A percentile compares a stretch with the other conserved stretches of the same genome.
These are phyloP conservation scores for Fusarium irregulare DNA, from an alignment of 2,329 filamentous ascomycete species.

Conservation along the genomic window DNA sequence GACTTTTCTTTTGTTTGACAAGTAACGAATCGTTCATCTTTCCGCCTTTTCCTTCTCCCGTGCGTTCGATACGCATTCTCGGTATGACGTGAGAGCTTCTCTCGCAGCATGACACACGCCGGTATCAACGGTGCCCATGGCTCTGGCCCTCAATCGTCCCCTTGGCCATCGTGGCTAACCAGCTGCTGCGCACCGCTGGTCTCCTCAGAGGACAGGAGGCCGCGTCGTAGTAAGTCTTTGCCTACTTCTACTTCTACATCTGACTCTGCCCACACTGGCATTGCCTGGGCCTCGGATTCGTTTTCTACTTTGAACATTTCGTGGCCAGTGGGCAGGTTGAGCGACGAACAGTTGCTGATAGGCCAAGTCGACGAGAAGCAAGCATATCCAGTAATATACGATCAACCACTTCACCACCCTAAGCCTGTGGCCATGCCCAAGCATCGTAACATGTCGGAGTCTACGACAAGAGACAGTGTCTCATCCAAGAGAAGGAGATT, in stretches of 20 bases:
- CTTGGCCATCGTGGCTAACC: slow-evolving; percentile 60
- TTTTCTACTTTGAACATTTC: slow-evolving; percentile 42
- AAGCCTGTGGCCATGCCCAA: slow-evolving; percentile 45
- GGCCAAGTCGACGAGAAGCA: slow-evolving; percentile 49
- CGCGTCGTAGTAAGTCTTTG: slow-evolving; percentile 53
- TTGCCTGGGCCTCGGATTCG: slow-evolving; percentile 36
- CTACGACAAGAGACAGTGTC: slow-evolving; percentile 53
- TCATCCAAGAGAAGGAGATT: slow-evolving; percentile 61
- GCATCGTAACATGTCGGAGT: slow-evolving; percentile 35
- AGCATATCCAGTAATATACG: slow-evolving; percentile 42
- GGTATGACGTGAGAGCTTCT: slow-evolving; percentile 44
- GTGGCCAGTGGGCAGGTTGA: slow-evolving; percentile 44
- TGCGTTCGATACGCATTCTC: slow-evolving; percentile 30
- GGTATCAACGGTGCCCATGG: slow-evolving; percentile 57
- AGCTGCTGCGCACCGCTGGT: slow-evolving; percentile 58
- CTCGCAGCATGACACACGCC: slow-evolving; percentile 56
- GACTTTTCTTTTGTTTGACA: slow-evolving; percentile 11
- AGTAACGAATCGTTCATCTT: slow-evolving; percentile 25
- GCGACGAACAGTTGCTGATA: slow-evolving; percentile 48
- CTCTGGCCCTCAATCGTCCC: slow-evolving; percentile 53
- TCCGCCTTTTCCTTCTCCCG: slow-evolving; percentile 17
- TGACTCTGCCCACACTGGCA: slow-evolving; percentile 31
- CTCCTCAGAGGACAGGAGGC: slow-evolving; percentile 54
- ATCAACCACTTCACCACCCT: slow-evolving; percentile 47
- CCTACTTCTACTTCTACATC: slow-evolving; percentile 43